These are phyloP conservation scores for Dactylellina leptospora DNA, from an alignment of 2,329 filamentous ascomycete species.

Conservation along the genomic window DNA sequence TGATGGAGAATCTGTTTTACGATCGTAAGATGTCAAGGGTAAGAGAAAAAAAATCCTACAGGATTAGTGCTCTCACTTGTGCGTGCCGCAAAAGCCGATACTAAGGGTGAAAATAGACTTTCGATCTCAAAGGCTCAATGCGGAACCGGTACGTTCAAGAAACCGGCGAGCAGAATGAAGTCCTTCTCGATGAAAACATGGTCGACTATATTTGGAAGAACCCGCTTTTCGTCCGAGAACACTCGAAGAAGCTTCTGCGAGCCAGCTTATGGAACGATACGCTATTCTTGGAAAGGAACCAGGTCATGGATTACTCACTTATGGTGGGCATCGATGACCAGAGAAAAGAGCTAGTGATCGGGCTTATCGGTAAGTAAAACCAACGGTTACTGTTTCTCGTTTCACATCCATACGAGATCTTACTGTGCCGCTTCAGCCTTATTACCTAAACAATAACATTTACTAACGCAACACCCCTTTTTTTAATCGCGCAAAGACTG, in stretches of 20 bases:
- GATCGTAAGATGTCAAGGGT: constrained; percentile 82
- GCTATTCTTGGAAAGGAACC: constrained; percentile 88
- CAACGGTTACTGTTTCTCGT: constrained; percentile 53
- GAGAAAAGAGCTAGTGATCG: constrained; percentile 89
- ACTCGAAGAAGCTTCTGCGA: constrained; percentile 91
- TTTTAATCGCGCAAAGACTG: constrained; percentile 69
- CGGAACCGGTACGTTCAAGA: constrained; percentile 96
- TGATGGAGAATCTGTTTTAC: constrained; percentile 99
- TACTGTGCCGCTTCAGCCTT: constrained; percentile 8
- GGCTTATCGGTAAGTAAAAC: constrained; percentile 73
- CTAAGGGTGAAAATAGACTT: constrained; percentile 65
- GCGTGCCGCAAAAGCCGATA: constrained; percentile 2
- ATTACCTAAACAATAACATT: constrained; percentile 14
- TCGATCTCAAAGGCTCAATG: constrained; percentile 98
- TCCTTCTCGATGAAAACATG: constrained; percentile 96
- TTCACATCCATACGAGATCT: too few species aligned
- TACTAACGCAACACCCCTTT: constrained; percentile 25
- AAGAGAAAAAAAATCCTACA: constrained; percentile 17
- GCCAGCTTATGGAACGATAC: constrained; percentile 98
- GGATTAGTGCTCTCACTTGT: too few species aligned
- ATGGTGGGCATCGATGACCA: constrained; percentile 97
- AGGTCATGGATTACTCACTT: constrained; percentile 98
- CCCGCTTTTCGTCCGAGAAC: constrained; percentile 91
- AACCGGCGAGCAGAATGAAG: constrained; percentile 94
- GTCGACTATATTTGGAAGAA: constrained; percentile 99